Evolutionary conservation across 2,329 filamentous ascomycete species (phyloP).

Genomic region (Epichloe coenophiala): DNA sequence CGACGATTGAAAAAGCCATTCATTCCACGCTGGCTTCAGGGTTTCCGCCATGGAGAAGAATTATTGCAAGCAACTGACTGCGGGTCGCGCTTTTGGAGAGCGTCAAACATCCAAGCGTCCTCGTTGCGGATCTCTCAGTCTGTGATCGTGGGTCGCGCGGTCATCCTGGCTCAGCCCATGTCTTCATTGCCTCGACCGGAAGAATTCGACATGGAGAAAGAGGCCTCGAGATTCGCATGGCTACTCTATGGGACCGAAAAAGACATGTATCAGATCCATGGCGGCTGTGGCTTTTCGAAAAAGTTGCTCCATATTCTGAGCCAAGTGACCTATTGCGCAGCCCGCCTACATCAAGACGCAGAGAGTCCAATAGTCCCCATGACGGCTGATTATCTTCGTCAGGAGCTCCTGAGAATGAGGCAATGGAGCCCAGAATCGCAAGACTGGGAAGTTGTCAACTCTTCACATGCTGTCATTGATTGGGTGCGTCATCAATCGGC

Average conservation of each 20-base stretch:
- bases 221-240: conserved; percentile 23
- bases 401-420: conserved; percentile 18
- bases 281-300: conserved; percentile 28
- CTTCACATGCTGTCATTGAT: conserved; percentile 11
- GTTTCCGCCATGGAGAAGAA: conserved; percentile 21
- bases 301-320: conserved; percentile 23
- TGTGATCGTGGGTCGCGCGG: conserved; percentile 25
- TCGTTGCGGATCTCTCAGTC: conserved; percentile 23
- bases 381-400: conserved; percentile 15
- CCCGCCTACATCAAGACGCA: conserved; percentile 20
- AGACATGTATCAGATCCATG: conserved; percentile 25
- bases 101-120: conserved; percentile 20
- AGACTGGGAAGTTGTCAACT: conserved; percentile 11
- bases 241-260: conserved; percentile 22
- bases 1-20: conserved; percentile 19
- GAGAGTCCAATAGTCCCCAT: conserved; percentile 18
- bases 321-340: conserved; percentile 24
- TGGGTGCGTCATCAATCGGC: conserved; percentile 16
- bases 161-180: conserved; percentile 28
- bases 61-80: conserved; percentile 23
- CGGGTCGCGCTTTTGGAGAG: conserved; percentile 22
- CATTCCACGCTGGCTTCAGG: conserved; percentile 24
- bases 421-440: conserved; percentile 22
- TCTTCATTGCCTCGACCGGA: conserved; percentile 15
- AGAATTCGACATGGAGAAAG: conserved; percentile 15